Evolutionary conservation across 192 early-diverging fungal species (phyloP), one percentile per base, ranked within the genome.

Genomic region (Lobulomyces angularis): DNA sequence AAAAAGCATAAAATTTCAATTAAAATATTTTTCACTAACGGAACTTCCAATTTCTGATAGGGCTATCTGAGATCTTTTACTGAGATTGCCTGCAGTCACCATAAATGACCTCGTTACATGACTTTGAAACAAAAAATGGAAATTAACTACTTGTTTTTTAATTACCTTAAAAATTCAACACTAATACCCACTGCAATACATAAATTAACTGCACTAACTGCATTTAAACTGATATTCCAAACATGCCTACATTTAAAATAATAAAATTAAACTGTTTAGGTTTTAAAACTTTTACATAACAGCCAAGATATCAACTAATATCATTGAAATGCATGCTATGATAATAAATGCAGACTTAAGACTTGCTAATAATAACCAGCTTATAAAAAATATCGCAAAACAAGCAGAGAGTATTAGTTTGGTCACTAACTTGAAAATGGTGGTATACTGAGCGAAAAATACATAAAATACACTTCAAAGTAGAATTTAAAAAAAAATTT

Each of bases 161-260:
- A n/a, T n/a, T n/a, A n/a, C n/a, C n/a, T n/a, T n/a, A n/a, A 77
- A 49, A 80, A 80, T 36, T 80, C 77, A 6, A 80, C 77, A 35
- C 74, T 70, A 43, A 80, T 74, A 33, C 77, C 77, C 16, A 74
- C 68, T 45, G 71, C 74, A 27, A 80, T 77, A 2, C 74, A 68
- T 12, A 80, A 37, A 50, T 80, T 80, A 11, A 80, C 77, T 12
- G 77, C 39, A 24, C 70, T 74, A 19, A 80, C 59, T 14, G 73
- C 77, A 43, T 80, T 80, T 25, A 80, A 49, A 25, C 64, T 70
- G 0, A 80, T 61, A 8, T 41, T 48, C 67, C 69, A 74, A 7
- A 74, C 6, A n/a, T n/a, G n/a, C n/a, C n/a, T n/a, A n/a, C n/a
- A n/a, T n/a, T n/a, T n/a, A n/a, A n/a, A n/a, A n/a, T n/a, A n/a